These are phyloP conservation scores for Suillus clintonianus DNA, from an alignment of 768 basidiomycete genomes.

Conservation along the genomic window DNA sequence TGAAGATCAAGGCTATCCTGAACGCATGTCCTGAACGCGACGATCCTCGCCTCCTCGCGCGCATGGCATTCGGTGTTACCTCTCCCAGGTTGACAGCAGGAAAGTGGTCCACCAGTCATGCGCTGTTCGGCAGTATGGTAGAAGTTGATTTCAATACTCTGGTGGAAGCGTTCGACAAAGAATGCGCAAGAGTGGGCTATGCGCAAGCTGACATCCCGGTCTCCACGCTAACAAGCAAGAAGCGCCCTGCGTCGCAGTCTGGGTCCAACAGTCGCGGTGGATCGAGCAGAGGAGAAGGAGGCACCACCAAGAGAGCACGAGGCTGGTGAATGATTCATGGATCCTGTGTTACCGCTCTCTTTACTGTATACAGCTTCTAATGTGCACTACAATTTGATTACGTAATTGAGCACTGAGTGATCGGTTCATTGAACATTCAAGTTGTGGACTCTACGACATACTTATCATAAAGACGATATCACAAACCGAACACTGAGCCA, in stretches of 20 bases:
- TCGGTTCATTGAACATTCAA: neutral
- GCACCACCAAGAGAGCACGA: slow-evolving; percentile 9
- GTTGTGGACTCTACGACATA: no score
- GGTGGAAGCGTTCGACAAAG: slow-evolving; percentile 42
- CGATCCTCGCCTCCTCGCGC: slow-evolving; percentile 50
- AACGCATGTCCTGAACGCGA: slow-evolving; percentile 46
- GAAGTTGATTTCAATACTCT: slow-evolving; percentile 41
- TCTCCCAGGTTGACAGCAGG: slow-evolving; percentile 44
- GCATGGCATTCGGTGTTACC: slow-evolving; percentile 51
- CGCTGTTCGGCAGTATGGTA: slow-evolving; percentile 47
- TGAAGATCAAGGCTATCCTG: slow-evolving; percentile 38
- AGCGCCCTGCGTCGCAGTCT: slow-evolving; percentile 3
- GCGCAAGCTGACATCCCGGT: slow-evolving; percentile 5
- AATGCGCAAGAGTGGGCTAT: slow-evolving; percentile 41
- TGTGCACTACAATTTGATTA: neutral
- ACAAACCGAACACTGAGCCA: neutral
- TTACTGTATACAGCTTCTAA: neutral
- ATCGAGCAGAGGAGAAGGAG: neutral
- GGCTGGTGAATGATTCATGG: neutral
- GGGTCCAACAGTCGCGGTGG: neutral
- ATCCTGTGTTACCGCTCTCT: neutral
- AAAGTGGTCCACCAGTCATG: slow-evolving; percentile 42
- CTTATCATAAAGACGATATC: neutral
- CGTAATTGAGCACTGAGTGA: neutral
- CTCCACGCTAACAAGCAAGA: slow-evolving; percentile 14